Evolutionary conservation across 768 basidiomycete genomes (phyloP).

Genomic region (Tricholoma saponaceum): DNA sequence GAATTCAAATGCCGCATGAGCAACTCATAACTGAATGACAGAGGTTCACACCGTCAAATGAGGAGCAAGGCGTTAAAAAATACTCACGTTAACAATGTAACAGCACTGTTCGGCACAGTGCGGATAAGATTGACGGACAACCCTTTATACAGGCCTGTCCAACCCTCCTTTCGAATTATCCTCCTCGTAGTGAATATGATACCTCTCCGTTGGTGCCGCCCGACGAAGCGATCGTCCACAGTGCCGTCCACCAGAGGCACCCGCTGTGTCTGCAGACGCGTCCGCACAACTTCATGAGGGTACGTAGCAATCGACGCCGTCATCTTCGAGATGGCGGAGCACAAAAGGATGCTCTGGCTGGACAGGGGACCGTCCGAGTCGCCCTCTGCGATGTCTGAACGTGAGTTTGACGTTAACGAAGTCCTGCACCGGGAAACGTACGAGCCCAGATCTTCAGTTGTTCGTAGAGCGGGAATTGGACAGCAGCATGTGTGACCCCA

Average conservation of each 20-base stretch:
- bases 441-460: slow-evolving; percentile 80
- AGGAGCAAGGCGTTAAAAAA: too few relatives aligned
- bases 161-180: slow-evolving; percentile 80
- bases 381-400: too few relatives aligned
- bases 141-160: slow-evolving; percentile 88
- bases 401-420: too few relatives aligned
- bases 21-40: slow-evolving; percentile 39
- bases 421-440: too few relatives aligned
- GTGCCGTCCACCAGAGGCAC: slow-evolving; percentile 56
- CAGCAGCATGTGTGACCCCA: slow-evolving; percentile 92
- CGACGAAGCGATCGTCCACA: slow-evolving; percentile 60
- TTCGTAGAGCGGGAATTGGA: slow-evolving; percentile 97
- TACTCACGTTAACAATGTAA: slow-evolving; percentile 94
- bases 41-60: too few relatives aligned
- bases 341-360: slow-evolving; percentile 73
- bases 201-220: slow-evolving; percentile 51
- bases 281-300: slow-evolving; percentile 98
- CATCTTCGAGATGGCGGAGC: slow-evolving; percentile 95
- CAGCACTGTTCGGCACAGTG: slow-evolving; percentile 94
- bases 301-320: slow-evolving; percentile 93
- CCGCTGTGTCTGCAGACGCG: slow-evolving; percentile 84
- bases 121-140: slow-evolving; percentile 90
- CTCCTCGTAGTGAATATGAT: slow-evolving; percentile 67
- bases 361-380: slow-evolving; percentile 49
- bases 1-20: slow-evolving; percentile 47